Base-by-base conservation (phyloP, 2,329 filamentous ascomycete genomes). In the Ophiognomonia clavigignenti-juglandacearum region DNA sequence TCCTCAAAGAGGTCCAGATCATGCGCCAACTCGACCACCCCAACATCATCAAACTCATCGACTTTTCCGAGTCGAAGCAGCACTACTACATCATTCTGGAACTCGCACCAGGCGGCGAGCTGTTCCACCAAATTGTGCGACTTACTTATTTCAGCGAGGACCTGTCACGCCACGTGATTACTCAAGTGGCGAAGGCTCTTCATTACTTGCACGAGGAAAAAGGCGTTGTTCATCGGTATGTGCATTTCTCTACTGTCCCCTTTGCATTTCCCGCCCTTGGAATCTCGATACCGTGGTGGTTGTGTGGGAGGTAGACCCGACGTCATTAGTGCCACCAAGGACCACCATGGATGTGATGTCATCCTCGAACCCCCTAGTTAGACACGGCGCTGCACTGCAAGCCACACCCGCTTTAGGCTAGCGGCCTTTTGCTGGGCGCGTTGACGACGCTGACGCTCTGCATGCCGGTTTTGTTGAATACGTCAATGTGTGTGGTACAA, bases 61-160 rank as follows among this genome's bases (percentile, higher is more conserved):
- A 96, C 60, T 97, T 97, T 63, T 86, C 86, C 54, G 93, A 98
- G 67, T 95, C 91, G 1, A 79, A 80, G 49, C 90, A 97, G 65
- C 96, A 96, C 65, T 97, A 97, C 69, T 98, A 95, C 71, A 96
- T 98, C 57, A 83, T 98, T 36, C 81, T 98, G 34, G 93, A 98
- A 68, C 78, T 97, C 36, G 95, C 92, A 48, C 90, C 91, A 0
- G 93, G 93, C 50, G 93, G 93, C 61, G 93, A 98, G 70, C 75
- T 98, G 10, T 98, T 98, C 75, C 93, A 98, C 66, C 92, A 97
- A 65, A 97, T 98, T 58, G 93, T 98, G 43, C 86, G 92, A 56
- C 81, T 98, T 64, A 98, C 93, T 13, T 98, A 97, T 66, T 98
- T 98, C 64, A 97, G 92, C 71, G 93, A 98, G 65, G 85, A 96